Evolutionary conservation across 2,329 filamentous ascomycete species (phyloP).

Genomic region (Davidsoniella eucalypti): DNA sequence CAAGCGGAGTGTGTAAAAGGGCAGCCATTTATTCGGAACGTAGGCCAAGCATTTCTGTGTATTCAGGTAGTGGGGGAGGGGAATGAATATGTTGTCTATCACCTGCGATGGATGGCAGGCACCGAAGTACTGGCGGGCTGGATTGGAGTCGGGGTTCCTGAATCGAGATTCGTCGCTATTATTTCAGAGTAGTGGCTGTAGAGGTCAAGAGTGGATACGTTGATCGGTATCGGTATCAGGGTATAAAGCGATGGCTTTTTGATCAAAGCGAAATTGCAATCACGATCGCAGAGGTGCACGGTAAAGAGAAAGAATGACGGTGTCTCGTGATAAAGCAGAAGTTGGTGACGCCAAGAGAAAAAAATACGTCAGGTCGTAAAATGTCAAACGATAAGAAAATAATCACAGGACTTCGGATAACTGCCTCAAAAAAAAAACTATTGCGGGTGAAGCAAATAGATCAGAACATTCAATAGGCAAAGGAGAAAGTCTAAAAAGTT

Average conservation of each 20-base stretch:
- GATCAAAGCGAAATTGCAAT: background rate
- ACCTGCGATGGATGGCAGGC: background rate
- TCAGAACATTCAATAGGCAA: background rate
- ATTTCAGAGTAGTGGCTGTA: background rate
- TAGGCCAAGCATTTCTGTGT: background rate
- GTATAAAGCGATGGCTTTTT: background rate
- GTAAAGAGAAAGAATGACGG: background rate
- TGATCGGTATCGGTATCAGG: background rate
- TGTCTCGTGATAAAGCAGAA: background rate
- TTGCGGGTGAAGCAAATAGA: background rate
- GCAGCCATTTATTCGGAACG: constrained; percentile 10
- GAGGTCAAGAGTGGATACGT: background rate
- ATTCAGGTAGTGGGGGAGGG: no score
- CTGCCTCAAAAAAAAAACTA: background rate
- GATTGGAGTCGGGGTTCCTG: background rate
- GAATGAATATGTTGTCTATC: background rate
- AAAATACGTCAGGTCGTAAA: background rate
- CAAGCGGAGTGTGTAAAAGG: constrained; percentile 1
- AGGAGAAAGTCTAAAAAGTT: background rate
- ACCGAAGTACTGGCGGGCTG: background rate
- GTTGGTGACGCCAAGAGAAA: background rate
- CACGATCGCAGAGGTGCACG: background rate
- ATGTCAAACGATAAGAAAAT: no score
- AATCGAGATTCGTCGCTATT: background rate
- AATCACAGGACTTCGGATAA: no score